phyloP scores from a whole-genome alignment of 106 monocot genomes.

The Cymbidium sinense region DNA sequence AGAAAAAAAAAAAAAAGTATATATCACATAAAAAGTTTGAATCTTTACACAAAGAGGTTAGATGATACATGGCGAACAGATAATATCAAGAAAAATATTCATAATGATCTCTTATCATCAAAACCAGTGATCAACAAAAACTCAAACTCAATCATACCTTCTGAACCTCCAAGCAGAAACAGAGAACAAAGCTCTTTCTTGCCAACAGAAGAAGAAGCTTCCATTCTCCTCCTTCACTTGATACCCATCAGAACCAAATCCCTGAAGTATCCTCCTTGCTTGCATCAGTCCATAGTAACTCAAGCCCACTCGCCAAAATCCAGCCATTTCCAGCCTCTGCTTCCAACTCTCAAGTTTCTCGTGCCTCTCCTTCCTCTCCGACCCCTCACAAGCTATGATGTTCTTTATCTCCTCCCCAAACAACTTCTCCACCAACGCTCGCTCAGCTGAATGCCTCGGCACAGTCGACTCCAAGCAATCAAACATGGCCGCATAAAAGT shows the following conservation, averaged over 20 bases:
- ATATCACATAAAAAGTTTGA: not conserved
- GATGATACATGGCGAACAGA: not conserved
- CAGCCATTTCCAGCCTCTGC: slow-evolving; percentile 42
- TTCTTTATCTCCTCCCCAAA: slow-evolving; percentile 86
- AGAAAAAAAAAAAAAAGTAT: not conserved
- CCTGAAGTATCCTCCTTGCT: slow-evolving; percentile 40
- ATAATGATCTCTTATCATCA: not conserved
- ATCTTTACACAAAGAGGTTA: not conserved
- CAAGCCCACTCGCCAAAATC: slow-evolving; percentile 42
- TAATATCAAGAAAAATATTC: not conserved
- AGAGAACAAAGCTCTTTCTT: slow-evolving; percentile 54
- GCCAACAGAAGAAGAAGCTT: slow-evolving; percentile 60
- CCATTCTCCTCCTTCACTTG: slow-evolving; percentile 60
- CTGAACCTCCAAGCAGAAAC: slow-evolving; percentile 70
- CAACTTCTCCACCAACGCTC: slow-evolving; percentile 45
- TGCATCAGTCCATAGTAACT: slow-evolving; percentile 48
- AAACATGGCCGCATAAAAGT: slow-evolving; percentile 57
- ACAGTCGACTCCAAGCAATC: slow-evolving; percentile 50
- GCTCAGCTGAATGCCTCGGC: slow-evolving; percentile 29
- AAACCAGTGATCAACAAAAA: not conserved
- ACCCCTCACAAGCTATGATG: no score
- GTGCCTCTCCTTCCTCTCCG: no score
- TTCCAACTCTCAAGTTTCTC: slow-evolving; percentile 55
- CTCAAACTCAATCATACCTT: slow-evolving; percentile 38
- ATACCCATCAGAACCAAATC: slow-evolving; percentile 44